Percentiles rank a stretch among this genome's conserved stretches.
These are phyloP conservation scores for Leptographium radiaticola DNA, from an alignment of 2,329 filamentous ascomycete species.

Conservation along the genomic window DNA sequence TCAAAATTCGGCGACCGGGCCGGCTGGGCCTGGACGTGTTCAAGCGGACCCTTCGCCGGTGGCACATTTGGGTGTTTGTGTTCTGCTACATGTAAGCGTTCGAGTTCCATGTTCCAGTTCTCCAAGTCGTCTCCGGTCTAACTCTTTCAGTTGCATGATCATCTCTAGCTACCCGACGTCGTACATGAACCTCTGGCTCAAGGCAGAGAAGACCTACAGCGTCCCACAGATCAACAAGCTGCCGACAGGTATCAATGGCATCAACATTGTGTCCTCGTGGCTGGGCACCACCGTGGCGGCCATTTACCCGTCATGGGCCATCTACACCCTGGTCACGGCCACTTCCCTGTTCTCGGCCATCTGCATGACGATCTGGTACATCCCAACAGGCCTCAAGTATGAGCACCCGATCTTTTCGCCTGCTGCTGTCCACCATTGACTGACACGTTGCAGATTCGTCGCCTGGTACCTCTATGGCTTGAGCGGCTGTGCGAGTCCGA, in stretches of 20 bases:
- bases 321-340: constrained; percentile 27
- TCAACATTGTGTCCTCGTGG: constrained; percentile 33
- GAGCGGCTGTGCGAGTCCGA: constrained; percentile 24
- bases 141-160: constrained; percentile 22
- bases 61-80: constrained; percentile 38
- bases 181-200: constrained; percentile 42
- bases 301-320: constrained; percentile 34
- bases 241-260: constrained; percentile 33
- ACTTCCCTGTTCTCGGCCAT: constrained; percentile 28
- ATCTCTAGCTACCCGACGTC: constrained; percentile 29
- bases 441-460: constrained; percentile 18
- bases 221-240: constrained; percentile 35
- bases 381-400: constrained; percentile 33
- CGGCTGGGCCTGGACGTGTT: constrained; percentile 29
- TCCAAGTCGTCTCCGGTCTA: not conserved
- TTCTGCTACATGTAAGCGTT: constrained; percentile 31
- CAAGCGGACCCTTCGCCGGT: constrained; percentile 30
- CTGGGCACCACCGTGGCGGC: constrained; percentile 35
- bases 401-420: constrained; percentile 1
- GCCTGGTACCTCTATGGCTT: constrained; percentile 29
- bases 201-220: constrained; percentile 29
- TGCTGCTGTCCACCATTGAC: not conserved
- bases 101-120: not conserved
- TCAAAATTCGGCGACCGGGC: constrained; percentile 22
- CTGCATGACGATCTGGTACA: constrained; percentile 34